Base-by-base conservation (phyloP, 306 rosid species). In the Cercis canadensis region DNA sequence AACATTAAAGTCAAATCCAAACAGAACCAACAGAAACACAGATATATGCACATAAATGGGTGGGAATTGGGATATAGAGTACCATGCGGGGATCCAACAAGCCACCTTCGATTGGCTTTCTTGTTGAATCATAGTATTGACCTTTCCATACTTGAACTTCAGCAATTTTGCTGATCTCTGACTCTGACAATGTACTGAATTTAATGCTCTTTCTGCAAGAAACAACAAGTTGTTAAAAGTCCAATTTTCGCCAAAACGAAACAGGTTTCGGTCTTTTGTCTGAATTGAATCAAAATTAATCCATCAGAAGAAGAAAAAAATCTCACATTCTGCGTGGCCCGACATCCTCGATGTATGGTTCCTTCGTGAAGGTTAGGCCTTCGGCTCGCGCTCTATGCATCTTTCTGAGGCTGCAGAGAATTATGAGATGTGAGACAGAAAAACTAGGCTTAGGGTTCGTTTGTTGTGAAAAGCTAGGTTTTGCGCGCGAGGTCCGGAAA, bases 1-100 rank as follows among this genome's bases (percentile, higher is more conserved):
- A 70, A 70, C 61, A 31, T 18, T 15, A 40, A 52, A 29, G 18
- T 8, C n/a, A 41, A 57, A 70, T 19, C 8, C 12, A 34, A 51
- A 8, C 17, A 43, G 31, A 65, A 49, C 6, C 11, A 29, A 41
- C 58, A 47, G 13, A n/a, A 46, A 64, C 15, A 7, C 33, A n/a
- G 3, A 65, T 32, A 32, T 37, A 11, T n/a, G 60, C 14, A 12
- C 1, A 14, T 4, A 41, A 21, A 72, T 24, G 14, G 8, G n/a
- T 9, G 4, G 11, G 16, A 57, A 57, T 6, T 51, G 17, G 21
- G 33, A 51, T 6, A 55, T 37, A 52, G 18, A 62, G 50, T 89
- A 92, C 98, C 98, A 93, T 75, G 73, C 79, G 86, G 15, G 93
- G 70, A 69, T 93, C 98, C 96, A 93, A 80, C 70, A 93, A 85